These are phyloP conservation scores for Coemansia sp. DNA, from an alignment of 192 early-diverging fungal genomes.

Conservation along the genomic window DNA sequence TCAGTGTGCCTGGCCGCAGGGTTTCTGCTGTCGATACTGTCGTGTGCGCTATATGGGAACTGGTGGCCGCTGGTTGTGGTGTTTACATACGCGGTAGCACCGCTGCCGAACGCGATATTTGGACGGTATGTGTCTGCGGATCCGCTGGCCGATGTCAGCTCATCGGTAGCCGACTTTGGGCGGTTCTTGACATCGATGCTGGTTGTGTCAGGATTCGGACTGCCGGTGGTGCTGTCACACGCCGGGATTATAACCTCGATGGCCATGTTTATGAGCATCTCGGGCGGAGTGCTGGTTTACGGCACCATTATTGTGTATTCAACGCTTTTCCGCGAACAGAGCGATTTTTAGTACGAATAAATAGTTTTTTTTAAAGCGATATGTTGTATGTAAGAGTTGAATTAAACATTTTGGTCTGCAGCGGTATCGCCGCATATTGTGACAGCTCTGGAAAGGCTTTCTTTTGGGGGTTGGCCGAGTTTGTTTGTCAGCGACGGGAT, in stretches of 20 bases:
- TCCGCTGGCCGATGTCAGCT: constrained; percentile 64
- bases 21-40: constrained; percentile 91
- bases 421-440: not conserved
- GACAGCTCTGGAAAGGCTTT: not conserved
- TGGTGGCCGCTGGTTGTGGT: constrained; percentile 97
- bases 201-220: constrained; percentile 85
- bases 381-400: too few relatives aligned
- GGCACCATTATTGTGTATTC: constrained; percentile 71
- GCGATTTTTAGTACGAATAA: constrained; percentile 20
- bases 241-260: constrained; percentile 72
- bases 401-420: not conserved
- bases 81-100: constrained; percentile 88
- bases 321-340: constrained; percentile 40
- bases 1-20: constrained; percentile 91
- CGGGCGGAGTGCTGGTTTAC: constrained; percentile 91
- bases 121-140: constrained; percentile 70
- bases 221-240: constrained; percentile 83
- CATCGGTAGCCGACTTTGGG: constrained; percentile 63
- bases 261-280: constrained; percentile 89
- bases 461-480: not conserved
- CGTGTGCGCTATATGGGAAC: constrained; percentile 92
- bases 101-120: constrained; percentile 86
- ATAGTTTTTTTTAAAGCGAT: constrained; percentile 4
- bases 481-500: not conserved
- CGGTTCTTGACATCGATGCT: constrained; percentile 90